Evolutionary conservation across 2,329 filamentous ascomycete genomes (phyloP), one percentile per base, ranked within the genome.

Genomic region (Aspergillus latus): DNA sequence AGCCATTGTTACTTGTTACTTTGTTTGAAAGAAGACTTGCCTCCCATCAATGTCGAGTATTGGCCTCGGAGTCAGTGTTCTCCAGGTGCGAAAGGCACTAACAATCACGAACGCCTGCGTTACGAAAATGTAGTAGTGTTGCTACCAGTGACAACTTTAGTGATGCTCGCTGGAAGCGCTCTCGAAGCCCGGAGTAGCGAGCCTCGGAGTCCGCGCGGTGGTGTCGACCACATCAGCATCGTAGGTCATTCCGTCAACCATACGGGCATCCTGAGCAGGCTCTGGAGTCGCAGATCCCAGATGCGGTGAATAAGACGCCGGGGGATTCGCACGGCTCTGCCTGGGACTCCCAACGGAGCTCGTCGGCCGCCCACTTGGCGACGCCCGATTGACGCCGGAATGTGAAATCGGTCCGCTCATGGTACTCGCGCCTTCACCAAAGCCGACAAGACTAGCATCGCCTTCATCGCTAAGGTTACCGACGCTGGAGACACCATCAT

Each of bases 361-460:
- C 74, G 72, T 61, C 74, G 73, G 49, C 30, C 64, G 62, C 10
- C 71, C 68, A 48, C 66, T 69, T 5, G 72, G 72, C 2, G 71
- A 71, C 49, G 66, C 62, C 8, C 74, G 67, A 45, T 70, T 73
- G 26, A 72, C 78, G 72, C 47, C 82, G 71, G 71, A 83, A 78
- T 75, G 89, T 82, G 68, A 89, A 30, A 79, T 88, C 39, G 90
- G 90, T 0, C 91, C 91, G 58, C 87, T 90, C 56, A 92, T 87
- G 4, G 91, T 91, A 71, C 88, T 91, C 8, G 93, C 92, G 34
- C 92, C 93, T 72, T 97, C 92, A 49, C 93, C 93, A 65, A 97
- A 97, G 0, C 89, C 93, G 8, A 97, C 32, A 11, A 34, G 32
- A 34, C 32, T 34, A 11, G 88, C 90, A 51, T 86, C 87, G 6